phyloP scores from a whole-genome alignment of 208 protist species.

The Wallacemonas collosoma region DNA sequence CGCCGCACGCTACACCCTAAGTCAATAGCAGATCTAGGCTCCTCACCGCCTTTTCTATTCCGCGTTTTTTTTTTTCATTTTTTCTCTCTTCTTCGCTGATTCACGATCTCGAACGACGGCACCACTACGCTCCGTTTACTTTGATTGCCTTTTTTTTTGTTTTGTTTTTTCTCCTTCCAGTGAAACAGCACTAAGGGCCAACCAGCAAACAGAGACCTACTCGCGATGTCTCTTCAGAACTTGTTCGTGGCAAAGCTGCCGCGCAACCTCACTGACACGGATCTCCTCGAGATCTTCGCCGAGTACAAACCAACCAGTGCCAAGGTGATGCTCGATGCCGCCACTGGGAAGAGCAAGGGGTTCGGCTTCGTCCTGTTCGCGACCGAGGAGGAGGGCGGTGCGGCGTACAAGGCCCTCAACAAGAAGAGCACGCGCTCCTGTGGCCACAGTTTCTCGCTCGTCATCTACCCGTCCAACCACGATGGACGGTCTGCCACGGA shows the following conservation, averaged over 20 bases:
- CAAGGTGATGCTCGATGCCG: slow-evolving; percentile 86
- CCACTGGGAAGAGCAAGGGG: slow-evolving; percentile 87
- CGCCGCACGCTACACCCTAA: too few relatives aligned
- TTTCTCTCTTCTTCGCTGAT: background rate
- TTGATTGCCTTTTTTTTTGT: slow-evolving; percentile 13
- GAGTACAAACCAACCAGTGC: slow-evolving; percentile 85
- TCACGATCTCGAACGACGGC: background rate
- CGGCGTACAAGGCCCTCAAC: slow-evolving; percentile 68
- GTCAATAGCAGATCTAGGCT: too few relatives aligned
- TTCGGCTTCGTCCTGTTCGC: slow-evolving; percentile 97
- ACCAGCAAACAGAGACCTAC: too few relatives aligned
- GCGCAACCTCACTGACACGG: slow-evolving; percentile 68
- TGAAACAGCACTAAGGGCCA: background rate
- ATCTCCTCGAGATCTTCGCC: slow-evolving; percentile 64
- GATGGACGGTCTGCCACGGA: slow-evolving; percentile 53
- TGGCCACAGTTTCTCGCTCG: slow-evolving; percentile 64
- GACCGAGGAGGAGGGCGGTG: slow-evolving; percentile 72
- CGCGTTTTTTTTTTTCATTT: background rate
- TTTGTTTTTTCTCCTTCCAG: slow-evolving; percentile 20
- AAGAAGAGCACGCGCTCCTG: slow-evolving; percentile 42
- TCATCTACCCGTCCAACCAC: slow-evolving; percentile 83
- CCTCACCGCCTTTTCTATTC: background rate
- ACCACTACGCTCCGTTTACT: too few relatives aligned
- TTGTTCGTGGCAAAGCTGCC: slow-evolving; percentile 91
- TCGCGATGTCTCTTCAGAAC: slow-evolving; percentile 43